phyloP scores from a whole-genome alignment of 305 asterid species.

The Striga hermonthica region DNA sequence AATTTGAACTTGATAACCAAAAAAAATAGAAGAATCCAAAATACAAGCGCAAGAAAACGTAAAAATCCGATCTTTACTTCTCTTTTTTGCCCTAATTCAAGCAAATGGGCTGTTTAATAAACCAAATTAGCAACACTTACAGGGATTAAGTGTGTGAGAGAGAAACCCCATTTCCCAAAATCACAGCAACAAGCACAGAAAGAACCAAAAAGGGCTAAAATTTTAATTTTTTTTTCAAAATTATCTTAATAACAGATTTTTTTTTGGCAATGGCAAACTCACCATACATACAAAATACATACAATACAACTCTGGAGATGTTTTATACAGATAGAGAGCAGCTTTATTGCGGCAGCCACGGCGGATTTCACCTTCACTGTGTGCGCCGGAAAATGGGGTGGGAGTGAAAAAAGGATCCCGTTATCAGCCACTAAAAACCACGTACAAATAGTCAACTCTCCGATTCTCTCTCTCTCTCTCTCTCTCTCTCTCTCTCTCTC shows the following conservation, averaged over 20 bases:
- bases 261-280: slow-evolving; percentile 1
- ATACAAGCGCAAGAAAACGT: slow-evolving; percentile 6
- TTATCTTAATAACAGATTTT: no score
- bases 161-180: neutral
- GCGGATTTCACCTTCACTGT: neutral
- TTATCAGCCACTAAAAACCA: neutral
- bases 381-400: neutral
- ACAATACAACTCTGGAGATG: slow-evolving; percentile 19
- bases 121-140: no score
- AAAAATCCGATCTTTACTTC: slow-evolving; percentile 4
- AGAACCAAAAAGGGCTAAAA: no score
- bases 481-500: no score
- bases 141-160: no score
- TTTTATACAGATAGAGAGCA: slow-evolving; percentile 28
- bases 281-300: slow-evolving; percentile 20
- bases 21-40: neutral
- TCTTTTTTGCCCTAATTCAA: no score
- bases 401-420: no score
- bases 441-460: slow-evolving; percentile 35
- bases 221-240: no score
- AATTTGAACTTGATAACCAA: neutral
- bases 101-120: no score
- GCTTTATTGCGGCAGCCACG: slow-evolving; percentile 2
- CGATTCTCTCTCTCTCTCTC: slow-evolving; percentile 27
- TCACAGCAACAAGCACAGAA: slow-evolving; percentile 3